These are phyloP conservation scores for Russula sp. DNA, from an alignment of 768 basidiomycete genomes.

Conservation along the genomic window DNA sequence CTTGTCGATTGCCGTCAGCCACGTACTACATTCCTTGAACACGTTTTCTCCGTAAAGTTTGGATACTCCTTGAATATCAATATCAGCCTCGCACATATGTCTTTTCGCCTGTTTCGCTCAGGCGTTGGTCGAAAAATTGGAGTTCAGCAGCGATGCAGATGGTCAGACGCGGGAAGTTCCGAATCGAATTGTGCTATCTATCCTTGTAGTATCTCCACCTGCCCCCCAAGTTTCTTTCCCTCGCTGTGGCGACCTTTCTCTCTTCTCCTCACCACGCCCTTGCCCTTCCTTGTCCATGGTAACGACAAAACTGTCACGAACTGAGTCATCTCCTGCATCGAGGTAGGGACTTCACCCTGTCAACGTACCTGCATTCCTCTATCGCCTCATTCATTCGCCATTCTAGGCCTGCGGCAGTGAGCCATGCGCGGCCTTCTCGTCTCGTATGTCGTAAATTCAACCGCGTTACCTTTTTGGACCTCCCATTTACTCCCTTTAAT, in stretches of 20 bases:
- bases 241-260: slow-evolving; percentile 4
- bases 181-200: slow-evolving; percentile 8
- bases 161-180: slow-evolving; percentile 16
- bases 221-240: not conserved
- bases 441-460: slow-evolving; percentile 16
- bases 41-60: slow-evolving; percentile 13
- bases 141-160: slow-evolving; percentile 9
- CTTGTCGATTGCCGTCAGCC: slow-evolving; percentile 8
- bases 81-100: slow-evolving; percentile 15
- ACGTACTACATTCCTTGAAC: slow-evolving; percentile 15
- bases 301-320: slow-evolving; percentile 16
- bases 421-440: slow-evolving; percentile 15
- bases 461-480: not conserved
- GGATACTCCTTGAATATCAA: slow-evolving; percentile 16
- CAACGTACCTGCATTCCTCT: slow-evolving; percentile 4
- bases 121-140: slow-evolving; percentile 10
- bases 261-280: slow-evolving; percentile 10
- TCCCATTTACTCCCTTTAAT: slow-evolving; percentile 3
- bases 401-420: slow-evolving; percentile 17
- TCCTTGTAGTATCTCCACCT: slow-evolving; percentile 7
- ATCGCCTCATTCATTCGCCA: slow-evolving; percentile 16
- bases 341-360: slow-evolving; percentile 12
- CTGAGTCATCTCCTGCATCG: slow-evolving; percentile 2
- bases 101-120: slow-evolving; percentile 10
- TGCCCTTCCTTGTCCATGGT: slow-evolving; percentile 11